Percentiles rank a stretch among this genome's conserved stretches.
phyloP scores from a whole-genome alignment of 495 filamentous ascomycete genomes.

The Talaromyces trachyspermus region DNA sequence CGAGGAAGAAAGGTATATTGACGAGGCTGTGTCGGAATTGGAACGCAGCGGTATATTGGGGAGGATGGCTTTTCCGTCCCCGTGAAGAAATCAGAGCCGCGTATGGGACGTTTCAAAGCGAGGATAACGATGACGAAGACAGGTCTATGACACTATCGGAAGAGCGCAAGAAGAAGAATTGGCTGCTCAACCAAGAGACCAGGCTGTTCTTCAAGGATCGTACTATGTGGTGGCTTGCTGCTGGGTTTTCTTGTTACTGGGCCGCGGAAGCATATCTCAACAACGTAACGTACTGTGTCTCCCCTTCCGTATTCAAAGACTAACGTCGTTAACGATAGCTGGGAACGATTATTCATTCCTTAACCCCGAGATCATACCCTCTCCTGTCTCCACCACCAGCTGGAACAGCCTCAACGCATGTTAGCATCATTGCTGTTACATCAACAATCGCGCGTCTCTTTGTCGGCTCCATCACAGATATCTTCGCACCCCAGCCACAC shows the following conservation, averaged over 20 bases:
- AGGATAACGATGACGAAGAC: constrained; percentile 9
- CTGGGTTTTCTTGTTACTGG: constrained; percentile 90
- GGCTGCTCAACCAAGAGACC: constrained; percentile 83
- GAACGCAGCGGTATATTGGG: constrained; percentile 80
- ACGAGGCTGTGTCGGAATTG: constrained; percentile 77
- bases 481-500: constrained; percentile 65
- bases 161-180: constrained; percentile 68
- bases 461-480: constrained; percentile 78
- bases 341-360: constrained; percentile 82
- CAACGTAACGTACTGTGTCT: constrained; percentile 53
- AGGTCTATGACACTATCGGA: constrained; percentile 34
- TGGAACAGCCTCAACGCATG: constrained; percentile 73
- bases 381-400: constrained; percentile 44
- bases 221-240: constrained; percentile 91
- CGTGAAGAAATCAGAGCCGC: constrained; percentile 28
- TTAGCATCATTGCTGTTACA: constrained; percentile 83
- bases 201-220: constrained; percentile 71
- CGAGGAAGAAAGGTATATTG: constrained; percentile 62
- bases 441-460: constrained; percentile 83
- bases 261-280: constrained; percentile 97
- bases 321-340: constrained; percentile 38
- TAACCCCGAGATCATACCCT: constrained; percentile 56
- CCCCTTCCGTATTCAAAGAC: not conserved
- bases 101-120: constrained; percentile 47
- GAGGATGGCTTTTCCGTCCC: constrained; percentile 53